Percentiles rank a stretch among this genome's conserved stretches.
These are phyloP conservation scores for Neolentinus lepideus DNA, from an alignment of 1,284 basidiomycete species.

Conservation along the genomic window DNA sequence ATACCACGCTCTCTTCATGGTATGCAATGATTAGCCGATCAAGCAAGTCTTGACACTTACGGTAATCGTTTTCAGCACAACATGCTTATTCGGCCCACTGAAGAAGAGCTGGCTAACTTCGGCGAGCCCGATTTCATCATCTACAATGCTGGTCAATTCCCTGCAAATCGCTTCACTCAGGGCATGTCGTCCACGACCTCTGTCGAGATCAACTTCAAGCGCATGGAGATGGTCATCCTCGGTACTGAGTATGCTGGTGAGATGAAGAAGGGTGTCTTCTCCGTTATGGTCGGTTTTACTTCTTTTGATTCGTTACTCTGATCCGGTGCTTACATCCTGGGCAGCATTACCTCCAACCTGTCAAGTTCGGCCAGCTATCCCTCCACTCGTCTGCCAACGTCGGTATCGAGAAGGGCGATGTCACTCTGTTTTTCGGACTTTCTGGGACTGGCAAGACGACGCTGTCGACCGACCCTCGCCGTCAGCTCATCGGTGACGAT, in stretches of 20 bases:
- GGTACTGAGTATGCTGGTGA: constrained; percentile 99
- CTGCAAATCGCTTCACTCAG: constrained; percentile 99
- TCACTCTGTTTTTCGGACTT: constrained; percentile 98
- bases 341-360: constrained; percentile 95
- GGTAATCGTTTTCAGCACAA: constrained; percentile 61
- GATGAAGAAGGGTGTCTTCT: constrained; percentile 99
- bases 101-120: constrained; percentile 91
- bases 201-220: constrained; percentile 99
- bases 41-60: constrained; percentile 3
- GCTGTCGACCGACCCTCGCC: constrained; percentile 87
- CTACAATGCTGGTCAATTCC: constrained; percentile 99
- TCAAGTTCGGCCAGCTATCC: constrained; percentile 97
- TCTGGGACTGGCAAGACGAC: constrained; percentile 99
- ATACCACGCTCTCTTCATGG: constrained; percentile 99
- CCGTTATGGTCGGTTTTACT: constrained; percentile 72
- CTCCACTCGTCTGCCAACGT: constrained; percentile 99
- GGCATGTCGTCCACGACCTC: constrained; percentile 99
- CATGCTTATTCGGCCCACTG: constrained; percentile 98
- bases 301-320: constrained; percentile 8
- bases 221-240: constrained; percentile 99
- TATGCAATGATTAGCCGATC: constrained; percentile 33
- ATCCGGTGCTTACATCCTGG: constrained; percentile 12
- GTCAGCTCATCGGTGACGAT: constrained; percentile 92
- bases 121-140: constrained; percentile 99
- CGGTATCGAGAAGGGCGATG: constrained; percentile 84